Base-by-base conservation (phyloP, 257 asterid species). In the Fraxinus americana region DNA sequence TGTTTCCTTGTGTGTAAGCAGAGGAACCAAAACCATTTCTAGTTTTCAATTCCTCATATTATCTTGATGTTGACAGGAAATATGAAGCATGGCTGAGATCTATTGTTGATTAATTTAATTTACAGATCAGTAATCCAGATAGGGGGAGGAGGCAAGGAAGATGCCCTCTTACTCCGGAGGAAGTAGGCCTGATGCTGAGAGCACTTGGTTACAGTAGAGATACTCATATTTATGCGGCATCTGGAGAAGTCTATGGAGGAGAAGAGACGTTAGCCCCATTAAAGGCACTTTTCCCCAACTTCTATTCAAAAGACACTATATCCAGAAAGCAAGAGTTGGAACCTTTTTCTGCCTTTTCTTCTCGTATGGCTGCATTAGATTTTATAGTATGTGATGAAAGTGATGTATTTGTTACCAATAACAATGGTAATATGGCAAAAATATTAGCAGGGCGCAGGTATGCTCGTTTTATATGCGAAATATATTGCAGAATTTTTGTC, bases 341-440 rank as follows among this genome's bases (percentile, higher is more conserved):
- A 73, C 87, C 91, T 61, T 96, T 96, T 86, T 88, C 98, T 81
- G 38, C 81, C 52, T 96, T 87, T 86, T 96, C 99, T 70, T 90
- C 99, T 84, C 93, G 98, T 72, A 87, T 90, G 97, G 99, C 97
- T 79, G 99, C 99, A 32, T 84, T 96, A 30, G 98, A 96, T 87
- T 96, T 92, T 80, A 89, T 93, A 29, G 99, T 86, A 27, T 96
- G 97, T 48, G 98, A 96, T 84, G 98, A 88, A 81, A 96, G 99
- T 73, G 97, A 96, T 80, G 99, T 93, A 17, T 93, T 96, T 84
- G 98, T 91, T 7, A 91, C 99, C 50, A 96, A 96, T 82, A 96
- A 96, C 94, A 96, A 96, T 17, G 99, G 99, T 14, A 96, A 96
- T 88, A 96, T 96, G 99, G 99, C 98, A 21, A 96, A 90, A 86